A percentile compares a stretch with the other conserved stretches of the same genome.
Conservation (phyloP, 768 basidiomycete genomes). For the Cyclocybe aegerita region DNA sequence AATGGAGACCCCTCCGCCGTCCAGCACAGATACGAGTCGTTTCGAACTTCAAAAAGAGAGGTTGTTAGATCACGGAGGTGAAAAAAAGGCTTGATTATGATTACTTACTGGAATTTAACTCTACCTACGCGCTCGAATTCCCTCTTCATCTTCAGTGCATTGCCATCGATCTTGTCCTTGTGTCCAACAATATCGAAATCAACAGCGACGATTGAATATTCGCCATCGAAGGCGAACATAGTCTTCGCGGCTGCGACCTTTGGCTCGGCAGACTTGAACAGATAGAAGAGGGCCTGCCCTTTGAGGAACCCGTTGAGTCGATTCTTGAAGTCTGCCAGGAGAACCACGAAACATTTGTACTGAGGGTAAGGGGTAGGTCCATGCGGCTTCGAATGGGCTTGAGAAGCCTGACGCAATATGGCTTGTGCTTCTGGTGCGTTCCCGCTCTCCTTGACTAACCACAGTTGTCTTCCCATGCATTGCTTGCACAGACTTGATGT, state of each 20-base stretch:
- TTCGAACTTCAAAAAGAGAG: slow-evolving; percentile 14
- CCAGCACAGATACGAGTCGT: slow-evolving; percentile 27
- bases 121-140: slow-evolving; percentile 33
- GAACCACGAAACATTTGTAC: slow-evolving; percentile 29
- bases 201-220: slow-evolving; percentile 45
- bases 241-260: slow-evolving; percentile 12
- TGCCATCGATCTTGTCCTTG: slow-evolving; percentile 24
- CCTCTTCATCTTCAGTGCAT: slow-evolving; percentile 29
- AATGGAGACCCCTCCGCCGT: slow-evolving; percentile 31
- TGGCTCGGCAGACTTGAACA: slow-evolving; percentile 21
- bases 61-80: not conserved
- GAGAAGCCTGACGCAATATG: not conserved
- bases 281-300: slow-evolving; percentile 32
- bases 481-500: slow-evolving; percentile 21
- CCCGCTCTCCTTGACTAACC: slow-evolving; percentile 10
- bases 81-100: not conserved
- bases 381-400: slow-evolving; percentile 12
- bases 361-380: slow-evolving; percentile 31
- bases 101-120: slow-evolving; percentile 34
- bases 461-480: slow-evolving; percentile 22
- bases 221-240: slow-evolving; percentile 48
- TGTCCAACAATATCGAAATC: slow-evolving; percentile 37
- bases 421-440: not conserved
- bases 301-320: slow-evolving; percentile 30
- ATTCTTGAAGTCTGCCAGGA: slow-evolving; percentile 18